Base-by-base conservation (phyloP, 768 basidiomycete species). In the Tricholoma hemisulphureum region DNA sequence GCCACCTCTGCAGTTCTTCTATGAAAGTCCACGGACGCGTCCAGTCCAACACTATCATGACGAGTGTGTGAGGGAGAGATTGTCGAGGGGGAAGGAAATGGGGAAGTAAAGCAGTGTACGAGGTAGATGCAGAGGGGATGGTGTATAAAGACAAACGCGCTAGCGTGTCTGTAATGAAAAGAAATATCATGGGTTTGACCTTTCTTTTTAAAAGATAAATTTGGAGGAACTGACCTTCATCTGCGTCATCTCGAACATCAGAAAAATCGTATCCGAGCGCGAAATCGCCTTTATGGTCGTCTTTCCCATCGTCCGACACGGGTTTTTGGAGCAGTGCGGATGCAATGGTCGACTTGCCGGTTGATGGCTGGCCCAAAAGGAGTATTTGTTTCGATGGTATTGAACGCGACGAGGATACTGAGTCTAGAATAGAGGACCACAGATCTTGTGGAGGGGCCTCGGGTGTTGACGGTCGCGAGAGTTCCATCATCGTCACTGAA, bases 41-140 rank as follows among this genome's bases (percentile, higher is more conserved):
- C 96, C 97, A 99, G 71, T 99, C 96, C 9, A 99, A 76, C 0
- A 88, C 85, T 63, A 98, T 89, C 66, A 97, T 75, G 45, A 94
- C 84, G 28, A 92, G 77, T 0, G 89, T 88, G 61, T 92, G 87
- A 2, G 83, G 81, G 11, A 93, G 72, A 6, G 83, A 76, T 26
- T 81, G 75, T 56, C 84, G 79, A 1, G 93, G 87, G 1, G 91
- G 90, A 23, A 95, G 72, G 61, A 93, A 91, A 58, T 88, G 84
- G 0, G 93, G 91, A 0, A 96, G 64, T 28, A 96, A 72, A 11
- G 85, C 73, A 2, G 85, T 84, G 61, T 93, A 87, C 1, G 89
- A 81, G 1, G 80, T 72, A n/a, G 87, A 80, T 2, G 87, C 83
- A 2, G 91, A 91, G 0, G 94, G 93, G 8, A 94, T 88, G n/a